Evolutionary conservation across 192 early-diverging fungal genomes (phyloP).

Genomic region (Coemansia sp.): DNA sequence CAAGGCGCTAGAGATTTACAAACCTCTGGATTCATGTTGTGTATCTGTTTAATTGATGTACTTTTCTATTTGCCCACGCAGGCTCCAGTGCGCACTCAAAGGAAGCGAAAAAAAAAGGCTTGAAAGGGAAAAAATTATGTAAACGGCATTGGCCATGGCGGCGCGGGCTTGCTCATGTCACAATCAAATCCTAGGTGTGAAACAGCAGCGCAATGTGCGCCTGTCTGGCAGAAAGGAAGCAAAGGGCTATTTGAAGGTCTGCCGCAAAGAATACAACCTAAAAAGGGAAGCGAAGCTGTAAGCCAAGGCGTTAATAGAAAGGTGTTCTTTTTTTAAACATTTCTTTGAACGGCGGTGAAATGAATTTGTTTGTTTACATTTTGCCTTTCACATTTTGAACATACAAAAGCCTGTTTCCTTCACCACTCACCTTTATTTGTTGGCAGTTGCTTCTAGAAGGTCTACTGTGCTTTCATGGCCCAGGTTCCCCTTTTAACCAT

Average conservation of each 20-base stretch:
- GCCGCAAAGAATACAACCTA: not conserved
- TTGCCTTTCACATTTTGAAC: no score
- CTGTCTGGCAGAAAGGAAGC: not conserved
- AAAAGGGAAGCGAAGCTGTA: not conserved
- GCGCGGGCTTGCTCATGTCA: not conserved
- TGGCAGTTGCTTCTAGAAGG: not conserved
- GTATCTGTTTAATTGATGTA: no score
- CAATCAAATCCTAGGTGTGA: not conserved
- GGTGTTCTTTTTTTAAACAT: not conserved
- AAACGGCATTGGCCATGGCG: not conserved
- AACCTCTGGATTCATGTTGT: not conserved
- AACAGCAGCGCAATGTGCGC: not conserved
- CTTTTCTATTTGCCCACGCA: no score
- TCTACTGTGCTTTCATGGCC: not conserved
- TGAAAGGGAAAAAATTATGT: not conserved
- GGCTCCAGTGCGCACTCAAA: no score
- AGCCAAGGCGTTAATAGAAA: not conserved
- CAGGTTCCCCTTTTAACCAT: conserved; percentile 3
- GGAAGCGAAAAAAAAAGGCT: no score
- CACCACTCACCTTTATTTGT: not conserved
- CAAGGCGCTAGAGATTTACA: not conserved
- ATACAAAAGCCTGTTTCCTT: no score
- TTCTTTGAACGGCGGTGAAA: no score
- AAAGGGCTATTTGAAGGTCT: not conserved
- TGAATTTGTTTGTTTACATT: no score